Evolutionary conservation across 2,329 filamentous ascomycete genomes (phyloP), one percentile per base, ranked within the genome.

Genomic region (Aquanectria penicillioides): DNA sequence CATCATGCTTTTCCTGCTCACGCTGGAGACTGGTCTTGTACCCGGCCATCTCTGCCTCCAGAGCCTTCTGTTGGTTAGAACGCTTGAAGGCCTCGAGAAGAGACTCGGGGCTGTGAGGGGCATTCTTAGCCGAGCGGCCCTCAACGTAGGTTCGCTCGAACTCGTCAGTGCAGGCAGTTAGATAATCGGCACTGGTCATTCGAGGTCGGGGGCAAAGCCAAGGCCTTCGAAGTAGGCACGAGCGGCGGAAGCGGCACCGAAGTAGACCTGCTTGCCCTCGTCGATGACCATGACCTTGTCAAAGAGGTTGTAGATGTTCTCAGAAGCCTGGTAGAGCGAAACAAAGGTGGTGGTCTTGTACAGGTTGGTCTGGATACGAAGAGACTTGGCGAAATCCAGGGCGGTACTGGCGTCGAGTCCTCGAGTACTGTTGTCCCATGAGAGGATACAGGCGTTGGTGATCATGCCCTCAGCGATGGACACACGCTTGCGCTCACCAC

Each of bases 281-380:
- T 94, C 90, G 53, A 95, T 91, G 29, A 94, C 89, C 69, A 96
- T 79, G 11, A 95, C 91, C 74, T 94, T 95, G 79, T 96, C 92
- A 61, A 94, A 94, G 28, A 88, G 86, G 18, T 82, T 82, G 77
- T 92, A 94, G 61, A 94, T 92, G 67, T 87, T 93, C 75, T 95
- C 91, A 0, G 89, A 93, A 0, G 91, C 92, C 72, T 96, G 92
- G 74, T 96, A 97, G 0, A 97, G 80, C 0, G 92, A 93, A 2
- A 96, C 92, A 60, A 95, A 94, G 0, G 92, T 95, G 2, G 90
- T 91, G 0, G 89, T 93, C 72, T 90, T 87, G 82, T 93, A 93
- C 52, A 95, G 86, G 73, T 95, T 90, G 18, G 92, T 95, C 79
- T 94, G 84, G 34, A 93, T 88, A 2, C 92, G 88, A 2, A 96